A percentile compares a stretch with the other conserved stretches of the same genome.
These are phyloP conservation scores for Hanseniaspora vineae DNA, from an alignment of 805 yeast genomes.

Conservation along the genomic window DNA sequence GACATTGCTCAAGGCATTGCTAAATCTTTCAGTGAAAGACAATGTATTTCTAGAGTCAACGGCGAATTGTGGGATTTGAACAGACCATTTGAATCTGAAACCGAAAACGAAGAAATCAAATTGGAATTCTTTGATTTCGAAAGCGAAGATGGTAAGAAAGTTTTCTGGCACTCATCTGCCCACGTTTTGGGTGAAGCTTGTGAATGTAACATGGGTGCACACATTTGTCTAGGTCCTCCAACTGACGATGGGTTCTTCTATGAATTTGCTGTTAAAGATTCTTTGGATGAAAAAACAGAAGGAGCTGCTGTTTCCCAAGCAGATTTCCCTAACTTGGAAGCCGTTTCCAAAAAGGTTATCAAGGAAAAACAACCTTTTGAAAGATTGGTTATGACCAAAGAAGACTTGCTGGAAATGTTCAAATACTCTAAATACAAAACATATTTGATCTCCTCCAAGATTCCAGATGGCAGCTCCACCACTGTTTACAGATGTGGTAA, in stretches of 20 bases:
- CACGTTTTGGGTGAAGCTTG: slow-evolving; percentile 97
- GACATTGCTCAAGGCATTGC: slow-evolving; percentile 76
- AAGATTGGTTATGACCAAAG: slow-evolving; percentile 85
- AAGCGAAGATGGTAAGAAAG: slow-evolving; percentile 85
- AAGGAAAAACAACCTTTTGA: slow-evolving; percentile 93
- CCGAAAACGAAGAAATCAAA: slow-evolving; percentile 25
- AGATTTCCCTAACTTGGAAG: slow-evolving; percentile 76
- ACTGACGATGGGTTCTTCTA: slow-evolving; percentile 96
- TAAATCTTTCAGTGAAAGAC: slow-evolving; percentile 77
- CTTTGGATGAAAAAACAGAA: slow-evolving; percentile 38
- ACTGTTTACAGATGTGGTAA: slow-evolving; percentile 98
- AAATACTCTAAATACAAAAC: slow-evolving; percentile 92
- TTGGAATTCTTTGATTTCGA: slow-evolving; percentile 86
- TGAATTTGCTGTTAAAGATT: slow-evolving; percentile 64
- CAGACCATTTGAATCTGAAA: slow-evolving; percentile 75
- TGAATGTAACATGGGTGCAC: slow-evolving; percentile 93
- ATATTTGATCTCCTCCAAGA: slow-evolving; percentile 69
- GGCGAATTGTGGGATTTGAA: slow-evolving; percentile 91
- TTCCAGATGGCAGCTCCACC: slow-evolving; percentile 91
- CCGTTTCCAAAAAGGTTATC: slow-evolving; percentile 77
- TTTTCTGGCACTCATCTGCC: slow-evolving; percentile 98
- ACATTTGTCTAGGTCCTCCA: slow-evolving; percentile 90
- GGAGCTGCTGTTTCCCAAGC: slow-evolving; percentile 63
- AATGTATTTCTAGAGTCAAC: slow-evolving; percentile 82
- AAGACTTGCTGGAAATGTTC: slow-evolving; percentile 85